These are phyloP conservation scores for Scheffersomyces illinoinensis DNA, from an alignment of 1,139 yeast species.

Conservation along the genomic window DNA sequence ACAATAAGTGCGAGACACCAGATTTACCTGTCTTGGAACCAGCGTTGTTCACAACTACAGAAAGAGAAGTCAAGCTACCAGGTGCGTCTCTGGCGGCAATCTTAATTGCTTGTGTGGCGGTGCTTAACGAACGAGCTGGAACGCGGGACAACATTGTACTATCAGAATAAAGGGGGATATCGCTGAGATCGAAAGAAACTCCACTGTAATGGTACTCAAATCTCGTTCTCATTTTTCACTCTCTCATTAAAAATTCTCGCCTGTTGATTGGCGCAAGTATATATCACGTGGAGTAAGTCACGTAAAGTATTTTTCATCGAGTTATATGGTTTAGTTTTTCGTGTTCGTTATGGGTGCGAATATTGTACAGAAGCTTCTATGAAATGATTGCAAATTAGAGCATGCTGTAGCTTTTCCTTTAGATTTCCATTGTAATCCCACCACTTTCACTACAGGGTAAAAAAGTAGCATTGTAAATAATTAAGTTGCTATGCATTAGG, in stretches of 20 bases:
- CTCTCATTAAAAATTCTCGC: constrained; percentile 14
- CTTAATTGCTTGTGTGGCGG: constrained; percentile 41
- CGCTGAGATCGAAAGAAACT: constrained; percentile 1
- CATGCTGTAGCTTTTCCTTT: too few species aligned
- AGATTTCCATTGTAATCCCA: too few species aligned
- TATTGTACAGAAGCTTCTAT: neutral
- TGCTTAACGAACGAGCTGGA: constrained; percentile 50
- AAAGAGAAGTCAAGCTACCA: constrained; percentile 65
- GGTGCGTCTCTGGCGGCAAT: constrained; percentile 48
- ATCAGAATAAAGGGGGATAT: neutral
- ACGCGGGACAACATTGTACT: constrained; percentile 43
- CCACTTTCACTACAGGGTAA: neutral
- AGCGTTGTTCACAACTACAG: constrained; percentile 76
- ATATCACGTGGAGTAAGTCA: constrained; percentile 8
- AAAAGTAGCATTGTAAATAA: neutral
- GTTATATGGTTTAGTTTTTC: too few species aligned
- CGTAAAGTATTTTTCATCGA: too few species aligned
- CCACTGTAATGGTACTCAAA: neutral
- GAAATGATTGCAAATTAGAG: neutral
- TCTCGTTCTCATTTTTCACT: neutral
- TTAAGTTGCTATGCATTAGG: neutral
- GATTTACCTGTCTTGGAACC: constrained; percentile 83
- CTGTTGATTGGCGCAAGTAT: constrained; percentile 18
- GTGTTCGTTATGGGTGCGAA: neutral
- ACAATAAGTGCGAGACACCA: constrained; percentile 84